A percentile compares a stretch with the other conserved stretches of the same genome.
Evolutionary conservation across 768 basidiomycete species (phyloP).

Genomic region (Zangia roseola): DNA sequence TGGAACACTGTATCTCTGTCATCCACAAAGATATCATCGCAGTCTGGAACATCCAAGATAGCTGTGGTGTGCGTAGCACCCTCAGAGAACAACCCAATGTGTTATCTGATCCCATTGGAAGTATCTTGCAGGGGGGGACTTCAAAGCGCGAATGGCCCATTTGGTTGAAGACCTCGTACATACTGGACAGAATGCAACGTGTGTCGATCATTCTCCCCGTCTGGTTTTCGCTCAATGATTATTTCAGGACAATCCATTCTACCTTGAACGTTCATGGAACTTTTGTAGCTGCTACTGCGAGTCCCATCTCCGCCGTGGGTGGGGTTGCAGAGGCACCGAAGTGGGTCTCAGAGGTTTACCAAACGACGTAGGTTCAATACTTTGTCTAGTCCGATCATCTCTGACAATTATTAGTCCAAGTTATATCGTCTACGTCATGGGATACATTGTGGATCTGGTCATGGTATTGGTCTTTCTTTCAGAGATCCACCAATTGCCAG

Average conservation of each 20-base stretch:
- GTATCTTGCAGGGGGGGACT: conserved; percentile 5
- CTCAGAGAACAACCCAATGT: too few relatives aligned
- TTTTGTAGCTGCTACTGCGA: conserved; percentile 4
- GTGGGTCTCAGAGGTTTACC: conserved; percentile 4
- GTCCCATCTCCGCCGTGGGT: not conserved
- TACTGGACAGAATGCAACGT: not conserved
- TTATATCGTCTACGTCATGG: conserved; percentile 1
- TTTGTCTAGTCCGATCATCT: not conserved
- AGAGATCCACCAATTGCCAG: not conserved
- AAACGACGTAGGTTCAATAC: not conserved
- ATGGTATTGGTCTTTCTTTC: conserved; percentile 1
- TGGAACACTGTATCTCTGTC: not conserved
- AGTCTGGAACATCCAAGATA: conserved; percentile 8
- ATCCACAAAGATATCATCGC: conserved; percentile 7
- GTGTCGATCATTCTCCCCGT: not conserved
- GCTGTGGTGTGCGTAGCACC: not conserved
- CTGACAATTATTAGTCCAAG: not conserved
- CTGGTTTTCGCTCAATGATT: not conserved
- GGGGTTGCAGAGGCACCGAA: conserved; percentile 3
- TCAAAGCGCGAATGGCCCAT: conserved; percentile 8
- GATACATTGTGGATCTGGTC: conserved; percentile 4
- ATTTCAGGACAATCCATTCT: not conserved
- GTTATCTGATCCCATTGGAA: not conserved
- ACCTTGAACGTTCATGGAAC: not conserved
- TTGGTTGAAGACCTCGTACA: conserved; percentile 1